phyloP scores from a whole-genome alignment of 345 rosid genomes.

The Orychophragmus violaceus region DNA sequence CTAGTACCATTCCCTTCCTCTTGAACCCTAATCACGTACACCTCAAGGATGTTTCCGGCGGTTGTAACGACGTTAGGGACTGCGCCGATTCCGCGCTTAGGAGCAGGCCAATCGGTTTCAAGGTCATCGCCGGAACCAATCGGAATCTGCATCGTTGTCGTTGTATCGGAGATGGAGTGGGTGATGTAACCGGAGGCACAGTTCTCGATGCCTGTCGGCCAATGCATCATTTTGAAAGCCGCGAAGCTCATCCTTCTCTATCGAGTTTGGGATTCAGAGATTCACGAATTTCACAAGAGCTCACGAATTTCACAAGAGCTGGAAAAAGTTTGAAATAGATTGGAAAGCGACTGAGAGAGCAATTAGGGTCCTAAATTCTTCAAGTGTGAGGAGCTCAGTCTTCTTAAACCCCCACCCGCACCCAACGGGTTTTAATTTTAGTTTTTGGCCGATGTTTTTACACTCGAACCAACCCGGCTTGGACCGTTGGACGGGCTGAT shows the following conservation, averaged over 20 bases:
- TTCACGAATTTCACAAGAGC: no score
- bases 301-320: no score
- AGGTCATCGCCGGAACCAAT: slow-evolving; percentile 50
- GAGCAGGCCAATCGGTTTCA: slow-evolving; percentile 58
- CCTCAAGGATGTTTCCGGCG: slow-evolving; percentile 74
- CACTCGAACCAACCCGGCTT: no score
- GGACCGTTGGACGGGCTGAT: no score
- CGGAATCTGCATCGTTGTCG: slow-evolving; percentile 42
- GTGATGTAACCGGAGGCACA: slow-evolving; percentile 85
- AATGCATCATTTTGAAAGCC: slow-evolving; percentile 95
- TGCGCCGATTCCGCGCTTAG: slow-evolving; percentile 57
- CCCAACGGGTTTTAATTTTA: no score
- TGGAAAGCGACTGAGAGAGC: no score
- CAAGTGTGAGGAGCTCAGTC: no score
- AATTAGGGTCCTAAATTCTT: no score
- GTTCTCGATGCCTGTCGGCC: slow-evolving; percentile 80
- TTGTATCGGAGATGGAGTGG: slow-evolving; percentile 59
- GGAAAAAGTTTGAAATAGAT: no score
- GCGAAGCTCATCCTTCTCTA: slow-evolving; percentile 92
- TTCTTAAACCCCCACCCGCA: no score
- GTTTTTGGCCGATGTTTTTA: no score
- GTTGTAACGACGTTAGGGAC: slow-evolving; percentile 69
- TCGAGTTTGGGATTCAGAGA: no score
- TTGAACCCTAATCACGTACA: slow-evolving; percentile 74
- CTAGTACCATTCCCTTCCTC: slow-evolving; percentile 39